These are phyloP conservation scores for Ajuga chamaepitys DNA, from an alignment of 257 asterid genomes.

Conservation along the genomic window DNA sequence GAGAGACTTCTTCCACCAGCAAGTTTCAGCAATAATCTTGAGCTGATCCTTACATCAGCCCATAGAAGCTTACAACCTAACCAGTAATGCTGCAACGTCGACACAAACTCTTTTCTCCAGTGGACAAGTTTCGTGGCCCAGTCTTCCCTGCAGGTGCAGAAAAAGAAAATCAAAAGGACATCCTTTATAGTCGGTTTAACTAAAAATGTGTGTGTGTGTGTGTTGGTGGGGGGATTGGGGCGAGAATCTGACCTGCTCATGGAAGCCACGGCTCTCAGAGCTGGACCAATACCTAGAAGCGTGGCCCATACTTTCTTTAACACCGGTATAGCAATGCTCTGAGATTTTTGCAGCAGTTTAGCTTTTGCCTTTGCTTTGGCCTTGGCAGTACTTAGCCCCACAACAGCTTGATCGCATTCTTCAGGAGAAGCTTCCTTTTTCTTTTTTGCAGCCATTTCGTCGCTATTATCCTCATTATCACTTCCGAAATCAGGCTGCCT, in stretches of 20 bases:
- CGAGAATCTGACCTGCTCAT: constrained; percentile 68
- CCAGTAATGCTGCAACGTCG: constrained; percentile 88
- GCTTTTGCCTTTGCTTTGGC: constrained; percentile 90
- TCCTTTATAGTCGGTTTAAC: not conserved
- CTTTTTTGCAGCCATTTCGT: constrained; percentile 45
- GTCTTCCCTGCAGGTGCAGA: constrained; percentile 54
- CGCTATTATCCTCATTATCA: constrained; percentile 51
- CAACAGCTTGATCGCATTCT: constrained; percentile 93
- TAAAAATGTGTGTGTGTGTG: too few species aligned
- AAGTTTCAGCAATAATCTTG: constrained; percentile 71
- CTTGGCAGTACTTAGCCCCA: constrained; percentile 70
- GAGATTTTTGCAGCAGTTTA: constrained; percentile 56
- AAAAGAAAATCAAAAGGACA: not conserved
- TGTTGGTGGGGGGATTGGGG: too few species aligned
- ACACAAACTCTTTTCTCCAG: constrained; percentile 73
- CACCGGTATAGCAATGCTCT: constrained; percentile 34
- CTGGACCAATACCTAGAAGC: constrained; percentile 71
- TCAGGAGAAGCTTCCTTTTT: constrained; percentile 84
- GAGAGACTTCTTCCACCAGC: constrained; percentile 80
- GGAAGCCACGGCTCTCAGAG: constrained; percentile 67
- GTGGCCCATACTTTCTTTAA: constrained; percentile 53
- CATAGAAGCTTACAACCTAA: constrained; percentile 83
- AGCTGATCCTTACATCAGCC: constrained; percentile 90
- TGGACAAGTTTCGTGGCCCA: constrained; percentile 74
- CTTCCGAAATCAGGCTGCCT: constrained; percentile 55